Conservation (phyloP, 352 stramenopile species). For the Thalassiosira hispida region DNA sequence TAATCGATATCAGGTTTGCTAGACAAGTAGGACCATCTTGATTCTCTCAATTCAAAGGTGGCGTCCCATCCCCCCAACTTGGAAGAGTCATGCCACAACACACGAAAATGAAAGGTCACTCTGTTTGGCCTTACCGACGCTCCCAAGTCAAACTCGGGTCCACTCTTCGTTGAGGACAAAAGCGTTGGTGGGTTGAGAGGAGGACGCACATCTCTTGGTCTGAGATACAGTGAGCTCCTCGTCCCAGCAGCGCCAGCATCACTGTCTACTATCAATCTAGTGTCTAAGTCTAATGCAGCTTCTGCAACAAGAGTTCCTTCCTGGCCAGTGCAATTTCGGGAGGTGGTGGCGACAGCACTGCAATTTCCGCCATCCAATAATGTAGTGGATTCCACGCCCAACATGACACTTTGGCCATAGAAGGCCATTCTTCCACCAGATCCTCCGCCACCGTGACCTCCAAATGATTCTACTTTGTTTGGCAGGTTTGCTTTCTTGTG, state of each 20-base stretch:
- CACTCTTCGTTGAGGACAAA: conserved; percentile 40
- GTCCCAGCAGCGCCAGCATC: conserved; percentile 40
- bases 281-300: conserved; percentile 44
- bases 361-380: conserved; percentile 45
- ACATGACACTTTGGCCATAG: conserved; percentile 64
- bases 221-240: conserved; percentile 50
- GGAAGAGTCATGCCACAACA: conserved; percentile 34
- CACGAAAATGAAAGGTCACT: conserved; percentile 48
- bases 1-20: conserved; percentile 44
- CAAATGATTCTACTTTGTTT: conserved; percentile 29
- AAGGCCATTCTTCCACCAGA: conserved; percentile 83
- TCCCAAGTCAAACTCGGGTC: conserved; percentile 54
- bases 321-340: conserved; percentile 38
- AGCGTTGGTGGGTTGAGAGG: conserved; percentile 33
- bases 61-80: conserved; percentile 53
- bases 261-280: conserved; percentile 33
- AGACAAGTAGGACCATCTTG: conserved; percentile 56
- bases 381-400: conserved; percentile 24
- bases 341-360: conserved; percentile 1
- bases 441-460: conserved; percentile 76
- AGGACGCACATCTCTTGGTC: conserved; percentile 24
- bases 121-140: conserved; percentile 20
- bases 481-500: conserved; percentile 30
- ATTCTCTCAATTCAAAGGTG: conserved; percentile 61
- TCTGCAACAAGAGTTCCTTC: conserved; percentile 41